Evolutionary conservation across 2,329 filamentous ascomycete genomes (phyloP).

Genomic region (Fonsecaea monophora): DNA sequence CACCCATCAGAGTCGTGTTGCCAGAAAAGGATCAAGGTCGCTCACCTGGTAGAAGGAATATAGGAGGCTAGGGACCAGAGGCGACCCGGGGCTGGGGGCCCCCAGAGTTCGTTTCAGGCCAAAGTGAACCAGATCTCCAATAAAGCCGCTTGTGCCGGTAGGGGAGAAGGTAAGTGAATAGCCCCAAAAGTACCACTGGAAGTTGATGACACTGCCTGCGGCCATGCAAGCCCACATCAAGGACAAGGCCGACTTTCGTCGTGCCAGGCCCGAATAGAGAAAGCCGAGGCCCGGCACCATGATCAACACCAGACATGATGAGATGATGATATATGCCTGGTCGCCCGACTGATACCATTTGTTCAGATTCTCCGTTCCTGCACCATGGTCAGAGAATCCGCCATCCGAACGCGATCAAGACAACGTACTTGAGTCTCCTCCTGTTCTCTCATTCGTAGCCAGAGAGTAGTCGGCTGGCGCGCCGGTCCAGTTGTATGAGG

Average conservation of each 20-base stretch:
- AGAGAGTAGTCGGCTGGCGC: slow-evolving; percentile 52
- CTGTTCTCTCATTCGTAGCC: slow-evolving; percentile 64
- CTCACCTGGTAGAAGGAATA: slow-evolving; percentile 91
- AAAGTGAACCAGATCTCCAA: slow-evolving; percentile 88
- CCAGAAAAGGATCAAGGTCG: background rate
- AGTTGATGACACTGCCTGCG: slow-evolving; percentile 85
- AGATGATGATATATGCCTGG: slow-evolving; percentile 87
- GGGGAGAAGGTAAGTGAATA: slow-evolving; percentile 92
- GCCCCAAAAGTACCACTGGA: slow-evolving; percentile 99
- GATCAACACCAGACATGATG: slow-evolving; percentile 65
- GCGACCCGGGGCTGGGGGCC: slow-evolving; percentile 83
- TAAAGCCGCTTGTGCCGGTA: slow-evolving; percentile 83
- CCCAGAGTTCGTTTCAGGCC: slow-evolving; percentile 85
- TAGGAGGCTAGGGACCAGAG: slow-evolving; percentile 84
- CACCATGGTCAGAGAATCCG: slow-evolving; percentile 9
- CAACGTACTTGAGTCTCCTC: slow-evolving; percentile 79
- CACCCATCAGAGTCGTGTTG: background rate
- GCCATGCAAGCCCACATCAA: slow-evolving; percentile 98
- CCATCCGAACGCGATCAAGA: slow-evolving; percentile 20
- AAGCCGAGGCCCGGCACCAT: slow-evolving; percentile 98
- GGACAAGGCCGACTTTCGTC: slow-evolving; percentile 94
- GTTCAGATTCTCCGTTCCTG: slow-evolving; percentile 86
- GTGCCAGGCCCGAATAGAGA: slow-evolving; percentile 95
- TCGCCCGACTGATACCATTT: slow-evolving; percentile 94
- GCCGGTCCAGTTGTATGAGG: slow-evolving; percentile 58